Evolutionary conservation across 805 yeast species (phyloP).

Genomic region (Saccharomycopsis babjevae): DNA sequence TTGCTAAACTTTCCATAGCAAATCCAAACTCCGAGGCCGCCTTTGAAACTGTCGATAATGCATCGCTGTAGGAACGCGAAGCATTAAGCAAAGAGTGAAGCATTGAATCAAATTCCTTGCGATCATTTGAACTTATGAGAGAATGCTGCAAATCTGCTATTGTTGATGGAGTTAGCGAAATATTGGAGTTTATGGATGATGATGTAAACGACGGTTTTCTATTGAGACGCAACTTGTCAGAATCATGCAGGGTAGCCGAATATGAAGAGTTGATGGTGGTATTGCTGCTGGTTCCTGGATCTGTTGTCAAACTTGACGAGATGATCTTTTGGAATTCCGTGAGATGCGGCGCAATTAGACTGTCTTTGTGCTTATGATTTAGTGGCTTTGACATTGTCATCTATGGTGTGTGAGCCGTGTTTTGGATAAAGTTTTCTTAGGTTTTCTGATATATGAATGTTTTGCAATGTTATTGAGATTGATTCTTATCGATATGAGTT

Average conservation of each 20-base stretch:
- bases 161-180: slow-evolving; percentile 33
- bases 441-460: too few relatives aligned
- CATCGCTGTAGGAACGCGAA: slow-evolving; percentile 36
- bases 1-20: slow-evolving; percentile 55
- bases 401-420: too few relatives aligned
- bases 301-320: neutral
- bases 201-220: slow-evolving; percentile 4
- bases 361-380: neutral
- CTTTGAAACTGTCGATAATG: slow-evolving; percentile 38
- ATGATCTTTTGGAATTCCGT: neutral
- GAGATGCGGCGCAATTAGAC: neutral
- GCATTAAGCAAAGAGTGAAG: slow-evolving; percentile 39
- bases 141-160: slow-evolving; percentile 42
- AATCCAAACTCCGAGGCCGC: slow-evolving; percentile 66
- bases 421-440: too few relatives aligned
- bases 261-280: neutral
- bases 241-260: neutral
- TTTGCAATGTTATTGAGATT: too few relatives aligned
- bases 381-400: neutral
- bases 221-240: neutral
- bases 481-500: too few relatives aligned
- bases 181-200: slow-evolving; percentile 9
- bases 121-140: slow-evolving; percentile 50
- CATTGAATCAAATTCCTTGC: slow-evolving; percentile 37
- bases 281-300: neutral